Base-by-base conservation (phyloP, 257 asterid genomes). In the Fraxinus anomala region DNA sequence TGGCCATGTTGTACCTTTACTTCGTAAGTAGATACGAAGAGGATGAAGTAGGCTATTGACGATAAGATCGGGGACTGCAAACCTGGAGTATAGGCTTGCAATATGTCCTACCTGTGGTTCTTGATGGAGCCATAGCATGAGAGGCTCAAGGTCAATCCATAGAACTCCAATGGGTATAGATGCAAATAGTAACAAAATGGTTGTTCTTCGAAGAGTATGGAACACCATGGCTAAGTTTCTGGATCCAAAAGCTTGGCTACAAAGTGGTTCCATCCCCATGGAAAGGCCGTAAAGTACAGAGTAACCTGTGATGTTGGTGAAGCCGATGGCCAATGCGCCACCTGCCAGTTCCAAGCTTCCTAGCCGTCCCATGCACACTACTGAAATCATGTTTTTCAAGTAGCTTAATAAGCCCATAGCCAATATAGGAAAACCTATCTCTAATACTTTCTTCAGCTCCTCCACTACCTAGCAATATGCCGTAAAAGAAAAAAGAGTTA, bases 181-280 rank as follows among this genome's bases (percentile, higher is more conserved):
- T 79, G 89, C 86, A 33, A 86, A 77, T 37, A 95, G 92, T 82
- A 95, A 73, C 86, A 95, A 77, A 40, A 86, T 51, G 6, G 91
- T 89, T 36, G 93, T 92, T 83, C 93, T 85, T 76, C 85, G 92
- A 56, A 95, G 96, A 78, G 89, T 89, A 66, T 83, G 87, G 78
- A 87, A 82, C 65, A 86, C 77, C 67, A 87, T 76, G 75, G 86
- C 77, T 44, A 83, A 80, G 87, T 93, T 92, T 87, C 81, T 88
- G 59, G 99, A 90, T 12, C 99, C 99, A 72, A 92, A 91, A 83
- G 97, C 96, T 82, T 92, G 98, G 87, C 92, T 91, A 77, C 97
- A 95, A 66, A 95, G 83, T 13, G 98, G 99, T 76, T 95, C 99
- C 99, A 95, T 92, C 72, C 99, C 99, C 88, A 89, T 87, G 76